Evolutionary conservation across 306 rosid genomes (phyloP).

Genomic region (Quercus alba): DNA sequence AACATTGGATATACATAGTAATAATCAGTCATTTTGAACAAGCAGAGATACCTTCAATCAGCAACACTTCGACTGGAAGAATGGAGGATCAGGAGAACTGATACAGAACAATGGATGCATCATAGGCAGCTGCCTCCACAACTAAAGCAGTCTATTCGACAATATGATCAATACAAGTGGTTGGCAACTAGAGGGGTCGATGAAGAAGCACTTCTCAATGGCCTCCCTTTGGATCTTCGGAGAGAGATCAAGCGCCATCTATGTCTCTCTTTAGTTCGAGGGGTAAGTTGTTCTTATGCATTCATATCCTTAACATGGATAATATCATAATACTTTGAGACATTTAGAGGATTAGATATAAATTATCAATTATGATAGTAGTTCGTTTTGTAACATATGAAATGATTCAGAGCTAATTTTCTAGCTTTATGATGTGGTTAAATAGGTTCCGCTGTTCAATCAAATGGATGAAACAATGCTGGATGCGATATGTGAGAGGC

Average conservation of each 20-base stretch:
- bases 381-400: no score
- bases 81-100: slow-evolving; percentile 90
- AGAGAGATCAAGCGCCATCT: slow-evolving; percentile 96
- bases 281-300: slow-evolving; percentile 42
- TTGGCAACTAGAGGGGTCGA: slow-evolving; percentile 86
- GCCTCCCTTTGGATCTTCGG: slow-evolving; percentile 76
- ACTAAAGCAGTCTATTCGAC: slow-evolving; percentile 61
- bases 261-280: slow-evolving; percentile 83
- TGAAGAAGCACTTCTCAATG: slow-evolving; percentile 78
- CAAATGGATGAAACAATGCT: slow-evolving; percentile 97
- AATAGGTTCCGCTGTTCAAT: slow-evolving; percentile 78
- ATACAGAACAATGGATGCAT: slow-evolving; percentile 94
- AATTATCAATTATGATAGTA: no score
- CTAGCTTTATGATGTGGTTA: no score
- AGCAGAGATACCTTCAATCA: slow-evolving; percentile 85
- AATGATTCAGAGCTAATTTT: no score
- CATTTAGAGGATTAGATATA: no score
- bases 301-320: no score
- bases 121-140: slow-evolving; percentile 83
- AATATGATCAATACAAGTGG: slow-evolving; percentile 93
- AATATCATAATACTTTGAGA: no score
- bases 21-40: neutral
- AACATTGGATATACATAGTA: no score
- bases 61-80: slow-evolving; percentile 83
- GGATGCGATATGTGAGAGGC: slow-evolving; percentile 91